A percentile compares a stretch with the other conserved stretches of the same genome.
Evolutionary conservation across 2,329 filamentous ascomycete species (phyloP).

Genomic region (Leptosphaerulina australis): DNA sequence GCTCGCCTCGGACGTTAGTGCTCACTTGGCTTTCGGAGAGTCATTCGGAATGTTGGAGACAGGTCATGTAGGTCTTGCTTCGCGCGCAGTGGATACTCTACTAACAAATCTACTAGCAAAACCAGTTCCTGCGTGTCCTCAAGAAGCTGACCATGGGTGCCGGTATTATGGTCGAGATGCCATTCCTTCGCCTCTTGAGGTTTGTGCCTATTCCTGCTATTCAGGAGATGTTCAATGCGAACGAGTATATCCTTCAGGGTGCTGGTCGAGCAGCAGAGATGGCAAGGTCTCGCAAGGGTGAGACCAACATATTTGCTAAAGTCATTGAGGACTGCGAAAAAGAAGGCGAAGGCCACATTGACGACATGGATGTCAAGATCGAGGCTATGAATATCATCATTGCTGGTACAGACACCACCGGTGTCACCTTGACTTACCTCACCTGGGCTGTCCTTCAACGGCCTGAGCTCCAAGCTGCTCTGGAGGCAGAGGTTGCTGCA

Average conservation of each 20-base stretch:
- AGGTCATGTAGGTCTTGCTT: slow-evolving; percentile 40
- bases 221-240: slow-evolving; percentile 46
- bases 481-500: slow-evolving; percentile 32
- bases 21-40: slow-evolving; percentile 49
- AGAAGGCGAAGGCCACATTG: slow-evolving; percentile 36
- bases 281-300: slow-evolving; percentile 37
- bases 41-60: slow-evolving; percentile 48
- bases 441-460: slow-evolving; percentile 42
- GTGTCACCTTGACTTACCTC: slow-evolving; percentile 43
- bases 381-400: slow-evolving; percentile 46
- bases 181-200: slow-evolving; percentile 42
- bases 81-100: background rate
- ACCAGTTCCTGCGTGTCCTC: slow-evolving; percentile 46
- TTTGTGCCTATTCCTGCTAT: slow-evolving; percentile 37
- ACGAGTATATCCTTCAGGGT: slow-evolving; percentile 40
- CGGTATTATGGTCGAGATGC: slow-evolving; percentile 47
- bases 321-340: slow-evolving; percentile 42
- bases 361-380: slow-evolving; percentile 42
- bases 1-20: slow-evolving; percentile 49
- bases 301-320: slow-evolving; percentile 44
- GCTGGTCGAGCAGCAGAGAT: slow-evolving; percentile 41
- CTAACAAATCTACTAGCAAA: slow-evolving; percentile 9
- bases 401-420: slow-evolving; percentile 46
- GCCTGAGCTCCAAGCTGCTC: slow-evolving; percentile 25
- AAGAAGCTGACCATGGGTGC: slow-evolving; percentile 46